phyloP scores from a whole-genome alignment of 2,329 filamentous ascomycete genomes.

The Xylaria digitata region DNA sequence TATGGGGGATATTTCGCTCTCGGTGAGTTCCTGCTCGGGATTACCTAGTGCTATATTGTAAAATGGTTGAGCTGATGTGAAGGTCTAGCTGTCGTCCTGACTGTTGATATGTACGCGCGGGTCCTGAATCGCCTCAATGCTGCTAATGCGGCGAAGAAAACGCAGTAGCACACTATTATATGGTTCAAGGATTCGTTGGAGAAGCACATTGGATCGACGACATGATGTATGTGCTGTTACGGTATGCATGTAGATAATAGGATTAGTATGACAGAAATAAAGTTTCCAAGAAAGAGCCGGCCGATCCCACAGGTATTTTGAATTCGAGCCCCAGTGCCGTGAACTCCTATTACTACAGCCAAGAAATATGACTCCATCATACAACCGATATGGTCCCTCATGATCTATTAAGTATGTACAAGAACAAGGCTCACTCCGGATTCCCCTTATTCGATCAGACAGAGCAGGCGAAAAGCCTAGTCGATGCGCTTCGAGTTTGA shows the following conservation, averaged over 20 bases:
- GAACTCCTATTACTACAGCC: conserved; percentile 40
- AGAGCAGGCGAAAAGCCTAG: conserved; percentile 40
- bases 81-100: conserved; percentile 60
- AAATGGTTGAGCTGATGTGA: not conserved
- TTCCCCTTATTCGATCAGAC: not conserved
- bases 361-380: conserved; percentile 23
- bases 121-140: conserved; percentile 58
- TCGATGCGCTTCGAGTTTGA: conserved; percentile 67
- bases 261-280: not conserved
- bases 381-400: conserved; percentile 29
- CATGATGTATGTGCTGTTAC: conserved; percentile 5
- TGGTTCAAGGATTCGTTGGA: not conserved
- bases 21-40: conserved; percentile 56
- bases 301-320: conserved; percentile 31
- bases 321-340: conserved; percentile 33
- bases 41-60: not conserved
- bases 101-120: conserved; percentile 66
- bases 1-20: conserved; percentile 65
- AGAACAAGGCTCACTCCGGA: conserved; percentile 5
- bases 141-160: conserved; percentile 55
- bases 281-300: conserved; percentile 15
- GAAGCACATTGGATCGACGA: not conserved
- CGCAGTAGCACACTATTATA: conserved; percentile 46
- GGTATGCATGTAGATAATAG: conserved; percentile 13
- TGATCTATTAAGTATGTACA: conserved; percentile 40